Evolutionary conservation across 805 yeast species (phyloP), one percentile per base, ranked within the genome.

Genomic region (Kazachstania kunashirensis): DNA sequence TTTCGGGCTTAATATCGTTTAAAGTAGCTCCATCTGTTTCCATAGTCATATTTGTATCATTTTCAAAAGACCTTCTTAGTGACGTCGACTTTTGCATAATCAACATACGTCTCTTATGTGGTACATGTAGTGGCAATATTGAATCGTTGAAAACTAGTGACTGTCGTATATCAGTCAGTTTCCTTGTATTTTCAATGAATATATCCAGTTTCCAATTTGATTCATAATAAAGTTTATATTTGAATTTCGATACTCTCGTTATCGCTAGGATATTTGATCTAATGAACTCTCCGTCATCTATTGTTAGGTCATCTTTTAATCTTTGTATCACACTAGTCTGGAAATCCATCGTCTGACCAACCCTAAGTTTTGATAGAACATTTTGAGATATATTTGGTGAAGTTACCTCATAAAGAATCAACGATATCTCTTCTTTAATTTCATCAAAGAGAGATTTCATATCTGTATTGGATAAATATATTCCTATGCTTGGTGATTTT

Each of bases 161-260:
- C 10, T 52, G 43, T 30, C 61, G 44, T 7, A 55, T 44, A 12
- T 48, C 49, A 6, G 42, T 31, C 11, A 58, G 41, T 23, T 42
- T 49, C 28, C 46, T 45, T 10, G 49, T 44, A 36, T 46, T 50
- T n/a, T 45, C 49, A 19, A 58, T 43, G 34, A 48, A 48, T 10
- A 58, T 52, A 23, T 56, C 56, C 7, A 57, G 33, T 29, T 50
- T 55, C 63, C 63, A 58, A 26, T 52, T 47, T 1, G 45, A 37
- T 27, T 48, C 45, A 39, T 46, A 58, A 36, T 41, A 48, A 17
- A 57, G 31, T 27, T 47, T 51, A 35, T 51, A 55, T 33, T 46
- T 50, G 24, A 41, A 43, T 27, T 52, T 55, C 5, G 50, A 43
- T 7, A 49, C 23, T 36, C 58, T 46, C 9, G 55, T 49, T n/a